phyloP scores from a whole-genome alignment of 176 grass and related monocot genomes.

The Dactylis glomerata region DNA sequence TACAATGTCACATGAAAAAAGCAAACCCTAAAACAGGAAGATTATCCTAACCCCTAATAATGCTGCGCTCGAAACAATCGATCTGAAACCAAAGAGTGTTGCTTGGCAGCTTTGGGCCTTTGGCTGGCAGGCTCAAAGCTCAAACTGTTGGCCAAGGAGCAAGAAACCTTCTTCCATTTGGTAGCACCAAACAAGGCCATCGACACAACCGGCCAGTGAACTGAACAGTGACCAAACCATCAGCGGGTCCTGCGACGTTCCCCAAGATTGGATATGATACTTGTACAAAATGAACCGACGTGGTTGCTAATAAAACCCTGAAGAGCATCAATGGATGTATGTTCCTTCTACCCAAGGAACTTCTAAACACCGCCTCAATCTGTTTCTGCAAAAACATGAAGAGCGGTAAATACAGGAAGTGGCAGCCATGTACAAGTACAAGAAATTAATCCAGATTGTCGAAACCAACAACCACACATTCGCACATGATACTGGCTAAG shows the following conservation, averaged over 20 bases:
- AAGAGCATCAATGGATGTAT: neutral
- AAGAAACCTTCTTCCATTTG: neutral
- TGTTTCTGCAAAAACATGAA: slow-evolving; percentile 1
- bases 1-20: neutral
- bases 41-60: neutral
- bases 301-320: neutral
- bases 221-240: neutral
- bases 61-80: neutral
- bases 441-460: neutral
- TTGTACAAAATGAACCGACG: neutral
- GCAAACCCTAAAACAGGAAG: neutral
- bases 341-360: neutral
- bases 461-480: neutral
- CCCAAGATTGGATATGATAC: neutral
- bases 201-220: neutral
- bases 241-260: neutral
- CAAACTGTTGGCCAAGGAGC: neutral
- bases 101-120: neutral
- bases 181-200: neutral
- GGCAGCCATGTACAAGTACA: neutral
- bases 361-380: neutral
- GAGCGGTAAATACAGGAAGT: neutral
- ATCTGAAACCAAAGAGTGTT: neutral
- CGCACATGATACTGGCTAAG: neutral
- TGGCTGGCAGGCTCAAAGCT: neutral